Base-by-base conservation (phyloP, 2,329 filamentous ascomycete genomes). In the Knufia fluminis region DNA sequence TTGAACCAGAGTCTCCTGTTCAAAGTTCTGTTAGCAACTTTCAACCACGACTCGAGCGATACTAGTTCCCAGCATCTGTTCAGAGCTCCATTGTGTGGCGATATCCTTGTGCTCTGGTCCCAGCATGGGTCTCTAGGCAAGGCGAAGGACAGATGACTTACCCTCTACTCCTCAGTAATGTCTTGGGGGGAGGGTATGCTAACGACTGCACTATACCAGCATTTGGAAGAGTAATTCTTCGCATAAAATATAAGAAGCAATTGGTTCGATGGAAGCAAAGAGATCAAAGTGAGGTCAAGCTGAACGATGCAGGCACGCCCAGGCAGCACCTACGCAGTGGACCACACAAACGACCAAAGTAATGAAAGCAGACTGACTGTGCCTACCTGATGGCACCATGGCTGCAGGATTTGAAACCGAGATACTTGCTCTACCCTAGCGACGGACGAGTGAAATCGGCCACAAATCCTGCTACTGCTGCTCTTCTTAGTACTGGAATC, bases 1-100 rank as follows among this genome's bases (percentile, higher is more conserved):
- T 43, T 43, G 40, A 43, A 43, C 40, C 40, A 17, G 40, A 43
- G 40, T 43, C 40, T 43, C 40, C 40, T 28, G 14, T 17, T 24
- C 7, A 28, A 24, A 19, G 12, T 20, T 20, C 12, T 17, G 16
- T 40, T 40, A 40, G 17, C 36, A 19, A n/a, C 12, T 12, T 3
- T 3, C n/a, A 36, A 17, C 33, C 33, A n/a, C n/a, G n/a, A n/a
- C n/a, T n/a, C n/a, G n/a, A n/a, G 6, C 22, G 16, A 10, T 10
- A 17, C 16, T 17, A 10, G 22, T 22, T 19, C 17, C 12, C 36
- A 10, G 4, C 36, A 40, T 12, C 7, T 20, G n/a, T n/a, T n/a
- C n/a, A 40, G 36, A 22, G 14, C 4, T 7, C 8, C 17, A 10
- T 16, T 40, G 17, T 10, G 36, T 20, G 36, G 36, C 12, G n/a